Conservation (phyloP, 352 stramenopile species). For the Globisporangium takayamanum region DNA sequence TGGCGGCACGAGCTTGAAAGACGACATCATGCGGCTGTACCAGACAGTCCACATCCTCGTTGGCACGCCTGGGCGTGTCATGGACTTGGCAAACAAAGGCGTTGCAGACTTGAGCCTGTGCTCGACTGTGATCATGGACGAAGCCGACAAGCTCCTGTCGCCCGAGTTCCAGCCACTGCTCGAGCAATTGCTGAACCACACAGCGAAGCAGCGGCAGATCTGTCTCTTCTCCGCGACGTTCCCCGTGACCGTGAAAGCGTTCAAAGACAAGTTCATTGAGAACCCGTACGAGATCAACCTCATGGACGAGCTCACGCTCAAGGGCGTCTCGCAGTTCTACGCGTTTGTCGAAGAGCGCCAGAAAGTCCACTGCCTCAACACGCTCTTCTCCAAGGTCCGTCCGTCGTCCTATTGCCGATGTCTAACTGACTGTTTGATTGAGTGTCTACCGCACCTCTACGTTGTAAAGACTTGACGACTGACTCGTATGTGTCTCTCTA, state of each 20-base stretch:
- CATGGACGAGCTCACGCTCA: constrained; percentile 98
- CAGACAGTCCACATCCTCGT: constrained; percentile 99
- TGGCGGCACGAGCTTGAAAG: constrained; percentile 97
- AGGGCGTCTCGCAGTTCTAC: constrained; percentile 99
- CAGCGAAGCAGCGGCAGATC: constrained; percentile 94
- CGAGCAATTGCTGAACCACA: constrained; percentile 96
- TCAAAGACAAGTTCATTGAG: constrained; percentile 98
- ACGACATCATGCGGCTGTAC: constrained; percentile 99
- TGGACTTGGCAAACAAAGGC: constrained; percentile 98
- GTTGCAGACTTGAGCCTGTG: constrained; percentile 96
- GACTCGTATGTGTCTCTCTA: too few species aligned
- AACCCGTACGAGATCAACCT: constrained; percentile 99
- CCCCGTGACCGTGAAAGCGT: constrained; percentile 97
- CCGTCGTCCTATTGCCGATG: too few species aligned
- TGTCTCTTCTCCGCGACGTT: constrained; percentile 99
- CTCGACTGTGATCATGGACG: constrained; percentile 98
- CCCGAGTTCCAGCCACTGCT: constrained; percentile 97
- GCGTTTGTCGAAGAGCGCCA: constrained; percentile 98
- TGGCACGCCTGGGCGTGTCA: constrained; percentile 96
- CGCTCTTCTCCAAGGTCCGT: constrained; percentile 93
- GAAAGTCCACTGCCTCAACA: constrained; percentile 99
- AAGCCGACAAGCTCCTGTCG: constrained; percentile 99
- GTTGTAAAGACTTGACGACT: too few species aligned
- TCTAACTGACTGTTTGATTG: background rate
- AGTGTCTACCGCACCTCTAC: background rate